phyloP scores from a whole-genome alignment of 352 stramenopile species.

The Globisporangium acanthophoron region DNA sequence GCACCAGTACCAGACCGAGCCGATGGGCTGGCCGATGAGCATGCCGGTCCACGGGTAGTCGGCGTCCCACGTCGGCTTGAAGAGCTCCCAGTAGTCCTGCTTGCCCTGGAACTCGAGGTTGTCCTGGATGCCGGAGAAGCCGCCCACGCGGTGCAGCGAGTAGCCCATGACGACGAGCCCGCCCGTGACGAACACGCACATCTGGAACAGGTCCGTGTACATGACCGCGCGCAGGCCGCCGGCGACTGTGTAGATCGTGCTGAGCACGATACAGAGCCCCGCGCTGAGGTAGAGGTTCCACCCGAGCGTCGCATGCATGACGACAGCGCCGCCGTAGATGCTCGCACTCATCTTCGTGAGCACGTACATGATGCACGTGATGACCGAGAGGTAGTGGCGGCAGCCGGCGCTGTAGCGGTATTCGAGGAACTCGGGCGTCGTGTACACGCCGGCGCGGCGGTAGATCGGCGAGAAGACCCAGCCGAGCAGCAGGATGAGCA shows the following conservation, averaged over 20 bases:
- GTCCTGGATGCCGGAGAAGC: slow-evolving; percentile 41
- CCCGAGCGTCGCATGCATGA: slow-evolving; percentile 52
- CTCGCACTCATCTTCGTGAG: slow-evolving; percentile 63
- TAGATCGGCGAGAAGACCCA: slow-evolving; percentile 68
- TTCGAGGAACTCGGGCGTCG: slow-evolving; percentile 45
- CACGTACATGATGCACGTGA: slow-evolving; percentile 62
- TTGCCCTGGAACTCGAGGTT: slow-evolving; percentile 38
- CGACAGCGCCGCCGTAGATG: slow-evolving; percentile 60
- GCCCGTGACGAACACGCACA: slow-evolving; percentile 55
- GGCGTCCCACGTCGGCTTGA: slow-evolving; percentile 38
- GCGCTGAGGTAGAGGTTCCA: slow-evolving; percentile 56
- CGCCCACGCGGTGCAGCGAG: slow-evolving; percentile 50
- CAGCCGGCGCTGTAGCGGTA: slow-evolving; percentile 42
- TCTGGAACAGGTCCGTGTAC: slow-evolving; percentile 71
- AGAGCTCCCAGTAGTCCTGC: slow-evolving; percentile 45
- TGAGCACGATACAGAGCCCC: slow-evolving; percentile 43
- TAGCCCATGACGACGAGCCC: slow-evolving; percentile 51
- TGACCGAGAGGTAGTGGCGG: slow-evolving; percentile 52
- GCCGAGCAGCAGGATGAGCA: slow-evolving; percentile 49
- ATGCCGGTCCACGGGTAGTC: slow-evolving; percentile 73
- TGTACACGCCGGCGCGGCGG: slow-evolving; percentile 48
- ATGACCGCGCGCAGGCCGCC: slow-evolving; percentile 60
- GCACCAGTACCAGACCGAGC: slow-evolving; percentile 70
- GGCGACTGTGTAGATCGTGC: slow-evolving; percentile 51
- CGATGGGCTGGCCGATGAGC: slow-evolving; percentile 55